Conservation (phyloP, 2,329 filamentous ascomycete species). For the Mariannaea sp. region DNA sequence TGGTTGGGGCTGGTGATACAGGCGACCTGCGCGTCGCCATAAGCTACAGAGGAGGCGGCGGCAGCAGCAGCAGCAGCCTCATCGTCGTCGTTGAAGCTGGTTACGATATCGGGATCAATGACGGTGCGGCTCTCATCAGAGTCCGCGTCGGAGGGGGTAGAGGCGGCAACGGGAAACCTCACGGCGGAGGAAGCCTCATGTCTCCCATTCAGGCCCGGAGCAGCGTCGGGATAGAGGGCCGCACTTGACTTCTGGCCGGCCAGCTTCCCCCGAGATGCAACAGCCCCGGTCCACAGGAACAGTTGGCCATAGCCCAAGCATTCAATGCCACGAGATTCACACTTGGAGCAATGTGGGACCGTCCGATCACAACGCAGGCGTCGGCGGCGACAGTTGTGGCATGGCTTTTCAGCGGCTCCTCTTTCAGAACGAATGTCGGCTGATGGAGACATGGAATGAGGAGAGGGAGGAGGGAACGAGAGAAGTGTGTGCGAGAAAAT, state of each 20-base stretch:
- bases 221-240: conserved; percentile 31
- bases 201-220: conserved; percentile 24
- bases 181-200: neutral
- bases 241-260: conserved; percentile 48
- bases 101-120: neutral
- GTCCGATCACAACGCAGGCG: conserved; percentile 59
- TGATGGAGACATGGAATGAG: conserved; percentile 32
- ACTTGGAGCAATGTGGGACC: conserved; percentile 58
- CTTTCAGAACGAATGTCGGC: conserved; percentile 14
- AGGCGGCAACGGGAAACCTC: conserved; percentile 23
- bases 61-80: no score
- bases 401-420: conserved; percentile 42
- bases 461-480: conserved; percentile 8
- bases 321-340: conserved; percentile 52
- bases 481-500: conserved; percentile 16
- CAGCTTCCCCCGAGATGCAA: conserved; percentile 49
- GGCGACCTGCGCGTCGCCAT: conserved; percentile 38
- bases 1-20: conserved; percentile 25
- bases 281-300: conserved; percentile 57
- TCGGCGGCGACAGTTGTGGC: conserved; percentile 60
- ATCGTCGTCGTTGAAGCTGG: conserved; percentile 21
- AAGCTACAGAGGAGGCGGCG: conserved; percentile 23
- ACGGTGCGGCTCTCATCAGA: conserved; percentile 16
- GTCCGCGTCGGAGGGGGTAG: conserved; percentile 20
- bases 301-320: conserved; percentile 60